phyloP scores from a whole-genome alignment of 2,329 filamentous ascomycete genomes.

The Neoarthrinium moseri region DNA sequence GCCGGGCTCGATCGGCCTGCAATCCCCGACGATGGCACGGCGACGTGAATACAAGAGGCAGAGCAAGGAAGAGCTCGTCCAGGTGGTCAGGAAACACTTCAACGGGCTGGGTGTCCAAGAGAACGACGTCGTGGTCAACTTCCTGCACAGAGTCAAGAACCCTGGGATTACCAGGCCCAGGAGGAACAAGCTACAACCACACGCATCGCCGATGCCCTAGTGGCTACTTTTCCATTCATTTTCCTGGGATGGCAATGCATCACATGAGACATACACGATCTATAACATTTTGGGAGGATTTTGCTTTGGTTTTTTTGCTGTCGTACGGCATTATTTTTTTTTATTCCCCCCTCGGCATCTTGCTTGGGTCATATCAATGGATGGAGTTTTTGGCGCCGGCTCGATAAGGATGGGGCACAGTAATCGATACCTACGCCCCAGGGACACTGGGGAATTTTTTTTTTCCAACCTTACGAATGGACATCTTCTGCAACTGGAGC shows the following conservation, averaged over 20 bases:
- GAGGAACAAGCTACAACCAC: slow-evolving; percentile 28
- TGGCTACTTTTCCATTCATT: no score
- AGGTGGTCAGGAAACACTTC: slow-evolving; percentile 77
- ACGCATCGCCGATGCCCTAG: slow-evolving; percentile 31
- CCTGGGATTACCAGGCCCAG: slow-evolving; percentile 43
- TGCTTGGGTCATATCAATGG: no score
- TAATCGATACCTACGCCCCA: no score
- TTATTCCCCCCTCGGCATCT: neutral
- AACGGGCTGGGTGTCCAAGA: slow-evolving; percentile 77
- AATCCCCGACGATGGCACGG: slow-evolving; percentile 75
- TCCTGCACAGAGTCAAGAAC: slow-evolving; percentile 69
- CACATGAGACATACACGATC: no score
- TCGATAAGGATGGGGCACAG: no score
- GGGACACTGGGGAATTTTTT: no score
- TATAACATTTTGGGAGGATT: no score
- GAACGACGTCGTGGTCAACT: slow-evolving; percentile 78
- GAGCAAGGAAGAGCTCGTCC: slow-evolving; percentile 69
- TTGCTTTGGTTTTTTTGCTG: neutral
- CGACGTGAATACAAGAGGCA: slow-evolving; percentile 64
- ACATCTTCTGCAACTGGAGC: no score
- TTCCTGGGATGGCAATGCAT: no score
- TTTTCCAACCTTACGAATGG: no score
- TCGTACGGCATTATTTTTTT: neutral
- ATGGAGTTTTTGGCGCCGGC: no score
- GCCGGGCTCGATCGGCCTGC: slow-evolving; percentile 63